Conservation (phyloP, 129 eudicot species). For the Arctium minus region DNA sequence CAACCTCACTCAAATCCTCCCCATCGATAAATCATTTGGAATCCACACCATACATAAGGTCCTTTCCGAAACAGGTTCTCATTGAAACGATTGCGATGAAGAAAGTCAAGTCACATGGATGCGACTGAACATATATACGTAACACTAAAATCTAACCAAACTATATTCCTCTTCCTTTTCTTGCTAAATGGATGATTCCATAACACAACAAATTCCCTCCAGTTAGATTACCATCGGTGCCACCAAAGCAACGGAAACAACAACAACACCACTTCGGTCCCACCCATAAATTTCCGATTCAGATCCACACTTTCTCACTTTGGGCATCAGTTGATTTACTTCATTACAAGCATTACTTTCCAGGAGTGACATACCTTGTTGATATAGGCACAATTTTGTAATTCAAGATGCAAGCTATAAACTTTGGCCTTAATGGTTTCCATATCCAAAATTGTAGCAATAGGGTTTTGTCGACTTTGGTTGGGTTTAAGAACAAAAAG, state of each 20-base stretch:
- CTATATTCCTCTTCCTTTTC: not conserved
- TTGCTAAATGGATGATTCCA: not conserved
- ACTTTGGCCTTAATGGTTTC: conserved; percentile 29
- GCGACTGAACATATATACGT: conserved; percentile 1
- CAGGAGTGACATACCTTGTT: not conserved
- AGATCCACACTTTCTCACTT: not conserved
- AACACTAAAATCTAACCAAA: conserved; percentile 3
- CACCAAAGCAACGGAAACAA: conserved; percentile 38
- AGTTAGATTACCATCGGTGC: conserved; percentile 17
- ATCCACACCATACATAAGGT: not conserved
- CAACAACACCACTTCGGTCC: conserved; percentile 16
- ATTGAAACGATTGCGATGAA: conserved; percentile 18
- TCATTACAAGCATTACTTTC: conserved; percentile 3
- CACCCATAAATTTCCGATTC: not conserved
- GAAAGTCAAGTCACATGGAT: not conserved
- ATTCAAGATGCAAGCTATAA: conserved; percentile 60
- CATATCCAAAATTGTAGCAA: conserved; percentile 25
- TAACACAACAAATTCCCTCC: not conserved
- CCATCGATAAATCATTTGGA: not conserved
- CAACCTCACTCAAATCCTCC: too few relatives aligned
- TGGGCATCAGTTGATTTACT: not conserved
- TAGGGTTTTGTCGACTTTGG: conserved; percentile 34
- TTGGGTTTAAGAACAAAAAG: conserved; percentile 8
- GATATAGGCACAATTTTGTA: not conserved
- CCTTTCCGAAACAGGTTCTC: not conserved